These are phyloP conservation scores for Solanum virginianum DNA, from an alignment of 257 asterid species.

Conservation along the genomic window DNA sequence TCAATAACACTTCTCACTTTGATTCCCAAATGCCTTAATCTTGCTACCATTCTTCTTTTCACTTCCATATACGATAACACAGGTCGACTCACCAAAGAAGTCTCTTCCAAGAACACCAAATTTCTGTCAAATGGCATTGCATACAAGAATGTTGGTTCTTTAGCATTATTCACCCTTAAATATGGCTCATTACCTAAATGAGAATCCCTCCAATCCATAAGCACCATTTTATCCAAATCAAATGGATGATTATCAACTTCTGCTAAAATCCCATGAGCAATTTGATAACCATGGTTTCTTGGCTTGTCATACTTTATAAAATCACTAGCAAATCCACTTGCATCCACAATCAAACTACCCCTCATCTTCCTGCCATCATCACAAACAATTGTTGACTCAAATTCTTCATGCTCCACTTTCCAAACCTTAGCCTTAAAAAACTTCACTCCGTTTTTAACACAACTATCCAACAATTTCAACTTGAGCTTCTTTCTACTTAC, in stretches of 20 bases:
- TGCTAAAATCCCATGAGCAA: constrained; percentile 87
- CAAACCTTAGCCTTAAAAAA: constrained; percentile 56
- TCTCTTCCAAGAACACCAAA: constrained; percentile 72
- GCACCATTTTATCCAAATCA: constrained; percentile 81
- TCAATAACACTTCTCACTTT: constrained; percentile 52
- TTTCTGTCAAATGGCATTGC: constrained; percentile 82
- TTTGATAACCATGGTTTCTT: constrained; percentile 65
- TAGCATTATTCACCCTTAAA: constrained; percentile 33
- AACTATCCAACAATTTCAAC: constrained; percentile 41
- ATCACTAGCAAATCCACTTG: constrained; percentile 64
- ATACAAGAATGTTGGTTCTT: constrained; percentile 60
- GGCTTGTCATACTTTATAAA: constrained; percentile 62
- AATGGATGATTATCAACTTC: constrained; percentile 76
- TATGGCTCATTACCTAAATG: constrained; percentile 86
- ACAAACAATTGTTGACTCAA: constrained; percentile 56
- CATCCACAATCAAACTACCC: constrained; percentile 69
- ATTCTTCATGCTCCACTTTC: constrained; percentile 60
- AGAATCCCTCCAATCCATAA: constrained; percentile 97
- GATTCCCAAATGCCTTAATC: constrained; percentile 74
- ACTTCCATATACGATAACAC: constrained; percentile 48
- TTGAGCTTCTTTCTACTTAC: constrained; percentile 52
- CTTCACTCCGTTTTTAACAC: constrained; percentile 43
- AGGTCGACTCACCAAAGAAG: constrained; percentile 75
- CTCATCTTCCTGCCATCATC: constrained; percentile 59
- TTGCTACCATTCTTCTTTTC: constrained; percentile 80